Base-by-base conservation (phyloP, 2,329 filamentous ascomycete genomes). In the Cladosporium sp. region DNA sequence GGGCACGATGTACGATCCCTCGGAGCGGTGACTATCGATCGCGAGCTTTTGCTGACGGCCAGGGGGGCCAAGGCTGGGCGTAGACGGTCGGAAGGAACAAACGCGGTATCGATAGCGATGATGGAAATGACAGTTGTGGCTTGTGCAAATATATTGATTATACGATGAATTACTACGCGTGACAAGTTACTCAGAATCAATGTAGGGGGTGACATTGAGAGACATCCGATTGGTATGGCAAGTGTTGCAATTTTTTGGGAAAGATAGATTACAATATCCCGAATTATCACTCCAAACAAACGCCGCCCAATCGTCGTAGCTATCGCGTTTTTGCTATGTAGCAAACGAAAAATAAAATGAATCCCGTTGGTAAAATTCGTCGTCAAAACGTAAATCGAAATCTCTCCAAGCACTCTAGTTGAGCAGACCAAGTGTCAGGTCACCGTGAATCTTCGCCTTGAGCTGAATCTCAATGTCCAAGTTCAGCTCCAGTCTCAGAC, bases 401-500 rank as follows among this genome's bases (percentile, higher is more conserved):
- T 36, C 37, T 25, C 22, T 14, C 30, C 28, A 28, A 55, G 17
- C 56, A 20, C 14, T 61, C 63, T 68, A 71, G 60, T 72, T 71
- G 51, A 81, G 74, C 65, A 81, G 66, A 69, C 79, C 82, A 56
- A 86, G 69, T n/a, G 84, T 85, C 60, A 86, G 73, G 66, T 86
- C 83, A 73, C 83, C 83, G 63, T 85, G 82, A 64, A 86, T 85
- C 72, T 83, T 84, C n/a, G 83, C 83, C 75, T 86, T 86, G 49
- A 86, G 72, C 67, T 85, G 81, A 57, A 86, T 78, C 68, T 86
- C 83, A 68, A 86, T 83, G 69, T 85, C 83, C 61, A 86, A 73
- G 66, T 86, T 86, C 64, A 85, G 72, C 65, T 86, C 83, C 62
- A 86, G 66, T 65, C 81, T 75, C 71, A 85, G 66, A 65, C 82